Base-by-base conservation (phyloP, 164 flowering plant species). In the Nelumbo lutea region DNA sequence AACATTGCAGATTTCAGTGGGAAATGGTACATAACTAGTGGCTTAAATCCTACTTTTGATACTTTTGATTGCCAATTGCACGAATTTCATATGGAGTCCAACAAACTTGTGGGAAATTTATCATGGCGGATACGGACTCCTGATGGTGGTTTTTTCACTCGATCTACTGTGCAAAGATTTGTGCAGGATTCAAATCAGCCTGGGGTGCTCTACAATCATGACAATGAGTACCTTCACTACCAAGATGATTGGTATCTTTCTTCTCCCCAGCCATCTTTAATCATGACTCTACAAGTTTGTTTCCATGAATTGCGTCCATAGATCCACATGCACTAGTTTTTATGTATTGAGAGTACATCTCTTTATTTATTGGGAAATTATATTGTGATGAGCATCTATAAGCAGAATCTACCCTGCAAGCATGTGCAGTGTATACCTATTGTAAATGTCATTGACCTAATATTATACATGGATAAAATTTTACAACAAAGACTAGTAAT, bases 11-110 rank as follows among this genome's bases (percentile, higher is more conserved):
- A 95, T 84, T 95, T 95, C 67, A 88, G 40, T 70, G 98, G 98
- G 76, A 90, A 91, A 78, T 91, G 98, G 98, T 95, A 71, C 71
- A 95, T 95, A 63, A 78, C 86, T 10, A 87, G 96, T 62, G 98
- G 98, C 62, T 75, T 95, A 62, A 95, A 95, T 76, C 98, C 97
- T 10, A 84, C 91, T 42, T 95, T 95, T 71, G 97, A 95, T 74
- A 62, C 84, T 45, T 95, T 91, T 68, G 90, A 95, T 75, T 95
- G 97, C 81, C 98, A 95, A 73, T 67, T 91, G 77, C 98, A 91
- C 51, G 96, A 95, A 77, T 91, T 95, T 81, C 92, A 85, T 62
- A 76, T 64, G 48, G 96, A 95, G 76, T 74, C 83, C 11, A 61
- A 74, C 77, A 91, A 86, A 70, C 96, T 95, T 65, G 83, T 89